These are phyloP conservation scores for Cephalotrichum gorgonifer DNA, from an alignment of 2,329 filamentous ascomycete genomes.

Conservation along the genomic window DNA sequence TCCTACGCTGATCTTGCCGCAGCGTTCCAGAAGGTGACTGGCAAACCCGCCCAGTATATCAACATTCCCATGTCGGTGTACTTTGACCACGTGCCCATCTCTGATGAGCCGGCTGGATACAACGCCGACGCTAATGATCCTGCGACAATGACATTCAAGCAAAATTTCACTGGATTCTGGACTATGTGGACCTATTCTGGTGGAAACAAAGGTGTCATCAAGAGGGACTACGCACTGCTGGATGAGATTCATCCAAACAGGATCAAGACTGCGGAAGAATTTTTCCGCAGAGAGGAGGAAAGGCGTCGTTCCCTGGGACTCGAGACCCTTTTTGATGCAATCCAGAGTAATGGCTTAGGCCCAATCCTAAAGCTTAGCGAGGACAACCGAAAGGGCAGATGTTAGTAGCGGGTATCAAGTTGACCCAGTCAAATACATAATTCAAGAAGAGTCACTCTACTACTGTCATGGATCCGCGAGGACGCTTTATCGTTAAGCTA, in stretches of 20 bases:
- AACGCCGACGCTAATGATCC: conserved; percentile 19
- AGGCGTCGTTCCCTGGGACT: conserved; percentile 8
- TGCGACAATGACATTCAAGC: conserved; percentile 23
- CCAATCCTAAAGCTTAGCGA: not conserved
- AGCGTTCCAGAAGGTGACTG: conserved; percentile 31
- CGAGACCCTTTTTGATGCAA: not conserved
- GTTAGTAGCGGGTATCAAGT: no score
- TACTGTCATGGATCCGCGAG: no score
- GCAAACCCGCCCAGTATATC: conserved; percentile 27
- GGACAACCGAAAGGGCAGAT: not conserved
- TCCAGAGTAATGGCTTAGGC: not conserved
- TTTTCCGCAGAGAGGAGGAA: conserved; percentile 29
- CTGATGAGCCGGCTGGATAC: conserved; percentile 17
- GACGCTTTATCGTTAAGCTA: no score
- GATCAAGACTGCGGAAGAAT: conserved; percentile 37
- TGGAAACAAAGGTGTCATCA: conserved; percentile 27
- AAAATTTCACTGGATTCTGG: conserved; percentile 44
- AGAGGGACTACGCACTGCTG: conserved; percentile 35
- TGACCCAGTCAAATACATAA: no score
- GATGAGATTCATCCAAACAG: conserved; percentile 40
- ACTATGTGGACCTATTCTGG: conserved; percentile 31
- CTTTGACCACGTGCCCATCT: conserved; percentile 12
- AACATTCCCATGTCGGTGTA: conserved; percentile 24
- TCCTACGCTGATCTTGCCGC: conserved; percentile 25
- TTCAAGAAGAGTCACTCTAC: no score